Conservation (phyloP, 2,329 filamentous ascomycete species). For the Amesomyces nigricolor region DNA sequence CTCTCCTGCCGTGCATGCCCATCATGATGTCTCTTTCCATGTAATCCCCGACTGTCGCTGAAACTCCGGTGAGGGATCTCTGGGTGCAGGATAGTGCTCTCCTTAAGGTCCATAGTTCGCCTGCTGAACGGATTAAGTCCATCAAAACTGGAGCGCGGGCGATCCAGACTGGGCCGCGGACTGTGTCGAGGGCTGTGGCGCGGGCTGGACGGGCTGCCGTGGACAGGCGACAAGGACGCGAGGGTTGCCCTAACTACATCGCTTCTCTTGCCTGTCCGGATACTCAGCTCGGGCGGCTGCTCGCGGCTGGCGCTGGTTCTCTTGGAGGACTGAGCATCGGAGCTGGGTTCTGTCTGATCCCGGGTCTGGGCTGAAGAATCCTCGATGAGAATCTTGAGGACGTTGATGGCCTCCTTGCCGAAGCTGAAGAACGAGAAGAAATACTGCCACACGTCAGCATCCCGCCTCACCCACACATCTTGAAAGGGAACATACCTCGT, state of each 20-base stretch:
- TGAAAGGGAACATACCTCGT: slow-evolving; percentile 58
- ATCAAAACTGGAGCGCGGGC: slow-evolving; percentile 50
- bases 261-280: slow-evolving; percentile 39
- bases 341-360: slow-evolving; percentile 20
- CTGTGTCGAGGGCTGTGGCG: slow-evolving; percentile 30
- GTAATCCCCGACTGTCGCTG: slow-evolving; percentile 51
- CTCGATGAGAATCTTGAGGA: slow-evolving; percentile 68
- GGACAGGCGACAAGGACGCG: slow-evolving; percentile 44
- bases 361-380: slow-evolving; percentile 49
- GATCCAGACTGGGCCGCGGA: slow-evolving; percentile 51
- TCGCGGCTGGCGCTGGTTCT: slow-evolving; percentile 18
- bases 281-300: neutral
- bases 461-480: neutral
- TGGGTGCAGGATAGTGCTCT: slow-evolving; percentile 33
- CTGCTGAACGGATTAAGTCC: slow-evolving; percentile 42
- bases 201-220: slow-evolving; percentile 31
- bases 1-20: slow-evolving; percentile 54
- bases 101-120: slow-evolving; percentile 50
- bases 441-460: slow-evolving; percentile 51
- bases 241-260: slow-evolving; percentile 59
- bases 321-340: slow-evolving; percentile 19
- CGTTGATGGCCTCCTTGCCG: slow-evolving; percentile 74
- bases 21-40: slow-evolving; percentile 41
- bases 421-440: slow-evolving; percentile 94
- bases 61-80: slow-evolving; percentile 53